Evolutionary conservation across 352 stramenopile species (phyloP).

Genomic region (Phytophthora constricta): DNA sequence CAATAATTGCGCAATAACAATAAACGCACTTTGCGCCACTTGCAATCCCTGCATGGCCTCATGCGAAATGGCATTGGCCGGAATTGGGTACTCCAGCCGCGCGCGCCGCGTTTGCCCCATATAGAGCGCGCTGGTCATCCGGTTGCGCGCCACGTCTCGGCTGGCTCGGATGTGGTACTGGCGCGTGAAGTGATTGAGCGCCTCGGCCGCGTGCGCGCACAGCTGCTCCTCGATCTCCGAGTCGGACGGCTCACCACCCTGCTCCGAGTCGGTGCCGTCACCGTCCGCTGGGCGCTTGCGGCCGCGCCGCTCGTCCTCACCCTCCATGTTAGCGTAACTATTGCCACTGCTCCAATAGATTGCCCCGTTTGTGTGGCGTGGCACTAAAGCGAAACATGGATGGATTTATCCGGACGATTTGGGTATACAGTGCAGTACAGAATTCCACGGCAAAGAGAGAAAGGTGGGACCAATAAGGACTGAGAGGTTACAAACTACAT

Average conservation of each 20-base stretch:
- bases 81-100: conserved; percentile 39
- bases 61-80: conserved; percentile 29
- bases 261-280: conserved; percentile 9
- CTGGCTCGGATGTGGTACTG: conserved; percentile 62
- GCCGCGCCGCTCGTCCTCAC: conserved; percentile 11
- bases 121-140: conserved; percentile 49
- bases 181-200: conserved; percentile 76
- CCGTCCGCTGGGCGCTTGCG: conserved; percentile 18
- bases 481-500: no score
- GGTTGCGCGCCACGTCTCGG: conserved; percentile 66
- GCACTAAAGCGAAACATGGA: no score
- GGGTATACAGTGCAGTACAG: no score
- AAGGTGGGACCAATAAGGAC: no score
- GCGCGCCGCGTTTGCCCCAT: conserved; percentile 26
- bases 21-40: conserved; percentile 59
- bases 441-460: no score
- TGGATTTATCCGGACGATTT: no score
- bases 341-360: no score
- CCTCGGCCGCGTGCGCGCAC: conserved; percentile 62
- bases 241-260: conserved; percentile 28
- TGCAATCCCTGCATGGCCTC: conserved; percentile 51
- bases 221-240: conserved; percentile 80
- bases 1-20: conserved; percentile 1
- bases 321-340: no score
- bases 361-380: no score